These are phyloP conservation scores for Fraxinus sp. DNA, from an alignment of 305 asterid genomes.

Conservation along the genomic window DNA sequence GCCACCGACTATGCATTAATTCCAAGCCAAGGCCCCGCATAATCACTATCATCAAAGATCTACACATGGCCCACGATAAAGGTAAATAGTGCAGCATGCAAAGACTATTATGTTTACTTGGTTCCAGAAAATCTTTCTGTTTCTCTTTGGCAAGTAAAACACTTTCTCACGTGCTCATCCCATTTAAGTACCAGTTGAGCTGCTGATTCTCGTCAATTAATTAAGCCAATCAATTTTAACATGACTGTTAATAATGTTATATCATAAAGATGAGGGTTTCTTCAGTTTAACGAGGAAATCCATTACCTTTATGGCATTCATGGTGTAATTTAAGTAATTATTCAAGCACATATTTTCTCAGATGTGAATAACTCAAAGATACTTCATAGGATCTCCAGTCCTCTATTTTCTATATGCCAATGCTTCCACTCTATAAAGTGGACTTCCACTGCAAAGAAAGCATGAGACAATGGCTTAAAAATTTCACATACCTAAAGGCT, in stretches of 20 bases:
- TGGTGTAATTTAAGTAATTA: neutral
- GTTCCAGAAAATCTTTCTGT: neutral
- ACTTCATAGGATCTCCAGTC: neutral
- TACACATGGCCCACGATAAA: neutral
- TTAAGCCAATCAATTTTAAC: neutral
- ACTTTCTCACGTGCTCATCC: neutral
- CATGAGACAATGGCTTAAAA: neutral
- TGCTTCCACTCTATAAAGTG: neutral
- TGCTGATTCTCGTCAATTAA: neutral
- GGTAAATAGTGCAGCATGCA: neutral
- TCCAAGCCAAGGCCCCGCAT: neutral
- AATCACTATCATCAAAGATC: neutral
- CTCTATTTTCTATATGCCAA: neutral
- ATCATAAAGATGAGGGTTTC: neutral
- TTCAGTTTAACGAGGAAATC: neutral
- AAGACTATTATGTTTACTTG: neutral
- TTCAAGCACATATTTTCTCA: conserved; percentile 1
- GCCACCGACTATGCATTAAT: neutral
- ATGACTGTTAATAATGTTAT: neutral
- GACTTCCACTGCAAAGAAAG: conserved; percentile 13
- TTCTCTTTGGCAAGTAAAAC: neutral
- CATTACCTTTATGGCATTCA: neutral
- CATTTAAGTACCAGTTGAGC: neutral
- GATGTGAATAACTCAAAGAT: neutral
- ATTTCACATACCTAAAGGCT: conserved; percentile 14